These are phyloP conservation scores for Aaosphaeria arxii DNA, from an alignment of 2,329 filamentous ascomycete genomes.

Conservation along the genomic window DNA sequence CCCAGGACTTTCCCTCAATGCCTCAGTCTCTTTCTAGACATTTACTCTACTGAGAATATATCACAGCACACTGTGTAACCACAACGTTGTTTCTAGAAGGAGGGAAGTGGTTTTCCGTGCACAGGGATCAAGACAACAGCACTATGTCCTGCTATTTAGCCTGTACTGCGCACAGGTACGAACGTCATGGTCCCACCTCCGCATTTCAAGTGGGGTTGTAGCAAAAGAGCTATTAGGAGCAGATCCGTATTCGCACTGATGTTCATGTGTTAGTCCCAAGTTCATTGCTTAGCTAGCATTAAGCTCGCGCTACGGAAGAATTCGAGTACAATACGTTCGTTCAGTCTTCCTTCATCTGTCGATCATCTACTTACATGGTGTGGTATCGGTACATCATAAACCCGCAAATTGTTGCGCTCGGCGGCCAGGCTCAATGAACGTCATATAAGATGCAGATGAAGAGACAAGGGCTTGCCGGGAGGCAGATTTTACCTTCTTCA, in stretches of 20 bases:
- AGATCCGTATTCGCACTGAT: not conserved
- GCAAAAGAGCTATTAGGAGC: not conserved
- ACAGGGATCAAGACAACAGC: too few relatives aligned
- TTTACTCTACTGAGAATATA: too few relatives aligned
- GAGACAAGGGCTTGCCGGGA: constrained; percentile 2
- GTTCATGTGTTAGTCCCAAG: not conserved
- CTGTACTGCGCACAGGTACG: constrained; percentile 1
- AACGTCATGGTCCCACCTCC: constrained; percentile 4
- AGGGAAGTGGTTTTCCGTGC: too few relatives aligned
- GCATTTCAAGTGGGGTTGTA: constrained; percentile 4
- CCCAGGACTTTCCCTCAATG: too few relatives aligned
- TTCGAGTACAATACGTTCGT: not conserved
- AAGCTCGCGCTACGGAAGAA: constrained; percentile 7
- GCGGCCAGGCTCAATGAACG: constrained; percentile 6
- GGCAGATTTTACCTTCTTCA: not conserved
- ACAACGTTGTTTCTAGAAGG: too few relatives aligned
- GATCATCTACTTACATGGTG: constrained; percentile 9
- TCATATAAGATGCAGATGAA: constrained; percentile 8
- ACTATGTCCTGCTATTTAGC: constrained; percentile 2
- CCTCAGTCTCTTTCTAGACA: too few relatives aligned
- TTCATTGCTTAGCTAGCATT: not conserved
- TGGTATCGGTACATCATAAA: constrained; percentile 17
- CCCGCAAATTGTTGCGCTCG: constrained; percentile 3
- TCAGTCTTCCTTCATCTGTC: not conserved
- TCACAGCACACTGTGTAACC: too few relatives aligned